Conservation (phyloP, 202 grass and related monocot genomes). For the Zoysia matrella region DNA sequence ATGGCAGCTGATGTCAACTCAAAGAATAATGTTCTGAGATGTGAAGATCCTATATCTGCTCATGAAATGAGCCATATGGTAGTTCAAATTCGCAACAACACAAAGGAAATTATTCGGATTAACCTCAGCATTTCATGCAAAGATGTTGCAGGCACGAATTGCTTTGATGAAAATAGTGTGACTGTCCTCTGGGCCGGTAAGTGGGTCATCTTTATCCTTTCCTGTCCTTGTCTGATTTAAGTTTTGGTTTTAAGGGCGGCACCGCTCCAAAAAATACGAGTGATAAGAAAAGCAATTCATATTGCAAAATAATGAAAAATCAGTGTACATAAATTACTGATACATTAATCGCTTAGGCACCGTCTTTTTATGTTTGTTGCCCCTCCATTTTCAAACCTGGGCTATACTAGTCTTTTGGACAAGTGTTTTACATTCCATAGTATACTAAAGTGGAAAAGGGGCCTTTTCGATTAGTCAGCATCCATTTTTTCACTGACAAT, state of each 20-base stretch:
- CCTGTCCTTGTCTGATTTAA: background rate
- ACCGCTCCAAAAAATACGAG: background rate
- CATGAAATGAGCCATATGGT: slow-evolving; percentile 89
- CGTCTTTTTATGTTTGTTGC: background rate
- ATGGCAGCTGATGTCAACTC: slow-evolving; percentile 20
- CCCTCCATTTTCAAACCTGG: background rate
- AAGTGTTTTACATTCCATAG: background rate
- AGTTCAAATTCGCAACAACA: background rate
- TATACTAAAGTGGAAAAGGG: background rate
- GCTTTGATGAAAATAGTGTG: too few relatives aligned
- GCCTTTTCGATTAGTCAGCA: background rate
- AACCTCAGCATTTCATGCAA: too few relatives aligned
- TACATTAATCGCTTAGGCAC: background rate
- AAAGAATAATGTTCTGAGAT: slow-evolving; percentile 44
- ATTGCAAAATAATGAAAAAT: background rate
- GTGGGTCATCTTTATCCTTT: too few relatives aligned
- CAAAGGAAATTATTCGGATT: too few relatives aligned
- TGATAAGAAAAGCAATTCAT: background rate
- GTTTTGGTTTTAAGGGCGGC: slow-evolving; percentile 6
- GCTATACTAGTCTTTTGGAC: background rate
- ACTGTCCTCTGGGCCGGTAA: too few relatives aligned
- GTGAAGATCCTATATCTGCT: slow-evolving; percentile 72
- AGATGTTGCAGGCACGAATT: too few relatives aligned
- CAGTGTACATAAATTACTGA: background rate
- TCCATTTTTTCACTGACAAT: background rate